Conservation (phyloP, 495 filamentous ascomycete genomes). For the Friedmanniomyces endolithicus region DNA sequence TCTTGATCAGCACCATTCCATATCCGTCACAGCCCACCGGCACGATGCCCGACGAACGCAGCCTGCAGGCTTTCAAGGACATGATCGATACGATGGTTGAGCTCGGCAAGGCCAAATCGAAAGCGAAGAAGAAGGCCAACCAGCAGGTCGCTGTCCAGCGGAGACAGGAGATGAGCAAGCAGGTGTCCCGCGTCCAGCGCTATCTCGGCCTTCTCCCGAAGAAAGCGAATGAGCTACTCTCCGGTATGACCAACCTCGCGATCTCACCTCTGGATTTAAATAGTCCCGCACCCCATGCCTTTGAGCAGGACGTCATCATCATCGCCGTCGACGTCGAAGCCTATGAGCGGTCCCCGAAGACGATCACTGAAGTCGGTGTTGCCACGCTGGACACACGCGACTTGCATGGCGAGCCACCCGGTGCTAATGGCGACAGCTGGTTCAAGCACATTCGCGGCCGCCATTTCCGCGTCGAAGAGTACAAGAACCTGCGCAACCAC, state of each 20-base stretch:
- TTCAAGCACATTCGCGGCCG: constrained; percentile 47
- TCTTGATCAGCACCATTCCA: constrained; percentile 26
- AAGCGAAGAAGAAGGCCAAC: constrained; percentile 35
- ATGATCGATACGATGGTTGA: constrained; percentile 36
- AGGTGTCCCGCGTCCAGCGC: constrained; percentile 49
- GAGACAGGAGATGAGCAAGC: constrained; percentile 37
- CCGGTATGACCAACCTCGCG: constrained; percentile 2
- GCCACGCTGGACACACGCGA: constrained; percentile 65
- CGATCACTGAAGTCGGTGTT: constrained; percentile 77
- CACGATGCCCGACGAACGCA: constrained; percentile 21
- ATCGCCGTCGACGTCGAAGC: constrained; percentile 72
- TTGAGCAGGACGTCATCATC: constrained; percentile 48
- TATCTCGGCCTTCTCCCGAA: constrained; percentile 52
- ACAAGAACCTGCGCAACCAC: constrained; percentile 48
- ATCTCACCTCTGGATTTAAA: constrained; percentile 28
- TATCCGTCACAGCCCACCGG: background rate
- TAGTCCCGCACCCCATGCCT: constrained; percentile 34
- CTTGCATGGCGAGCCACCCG: constrained; percentile 41
- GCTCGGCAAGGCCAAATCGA: constrained; percentile 35
- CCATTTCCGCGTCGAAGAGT: constrained; percentile 67
- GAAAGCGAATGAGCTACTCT: background rate
- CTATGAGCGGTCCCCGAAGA: constrained; percentile 49
- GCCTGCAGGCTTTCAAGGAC: constrained; percentile 35
- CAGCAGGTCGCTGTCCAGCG: constrained; percentile 31
- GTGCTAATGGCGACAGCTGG: constrained; percentile 51